phyloP scores from a whole-genome alignment of 2,329 filamentous ascomycete species.

The Aciculosporium take region DNA sequence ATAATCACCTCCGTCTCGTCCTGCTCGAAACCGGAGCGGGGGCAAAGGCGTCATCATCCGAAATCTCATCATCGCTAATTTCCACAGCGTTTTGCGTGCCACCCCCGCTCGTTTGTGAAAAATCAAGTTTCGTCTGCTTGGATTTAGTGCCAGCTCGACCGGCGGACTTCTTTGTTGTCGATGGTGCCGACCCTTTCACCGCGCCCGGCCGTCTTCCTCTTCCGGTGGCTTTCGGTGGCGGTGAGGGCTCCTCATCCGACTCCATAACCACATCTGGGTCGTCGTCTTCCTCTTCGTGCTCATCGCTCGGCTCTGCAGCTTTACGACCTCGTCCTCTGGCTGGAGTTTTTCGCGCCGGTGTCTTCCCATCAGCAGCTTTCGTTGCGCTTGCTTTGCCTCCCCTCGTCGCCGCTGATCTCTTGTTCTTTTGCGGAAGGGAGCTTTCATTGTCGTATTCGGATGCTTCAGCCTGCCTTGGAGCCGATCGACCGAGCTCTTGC shows the following conservation, averaged over 20 bases:
- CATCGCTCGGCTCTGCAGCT: constrained; percentile 17
- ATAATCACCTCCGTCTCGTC: constrained; percentile 16
- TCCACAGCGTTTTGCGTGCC: constrained; percentile 36
- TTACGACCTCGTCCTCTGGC: constrained; percentile 26
- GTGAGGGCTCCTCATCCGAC: constrained; percentile 32
- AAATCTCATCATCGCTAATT: constrained; percentile 52
- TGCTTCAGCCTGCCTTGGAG: constrained; percentile 11
- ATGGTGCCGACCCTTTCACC: constrained; percentile 7
- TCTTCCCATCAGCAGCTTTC: constrained; percentile 23
- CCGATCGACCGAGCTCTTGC: constrained; percentile 6
- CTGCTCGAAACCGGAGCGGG: constrained; percentile 26
- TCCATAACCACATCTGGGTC: constrained; percentile 39
- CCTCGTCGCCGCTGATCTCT: constrained; percentile 14
- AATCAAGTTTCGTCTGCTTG: constrained; percentile 21
- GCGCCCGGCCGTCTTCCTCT: constrained; percentile 11
- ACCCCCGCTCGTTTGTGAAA: constrained; percentile 25
- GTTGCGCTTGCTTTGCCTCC: constrained; percentile 16
- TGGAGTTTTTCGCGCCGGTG: constrained; percentile 32
- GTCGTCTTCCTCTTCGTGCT: constrained; percentile 30
- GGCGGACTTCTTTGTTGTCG: constrained; percentile 15
- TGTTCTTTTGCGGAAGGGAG: constrained; percentile 20
- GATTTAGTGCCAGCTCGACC: constrained; percentile 9
- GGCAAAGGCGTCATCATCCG: constrained; percentile 47
- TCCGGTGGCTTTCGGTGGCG: constrained; percentile 21
- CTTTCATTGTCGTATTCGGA: constrained; percentile 11